Conservation (phyloP, 1,284 basidiomycete species). For the Ustilago loliicola region DNA sequence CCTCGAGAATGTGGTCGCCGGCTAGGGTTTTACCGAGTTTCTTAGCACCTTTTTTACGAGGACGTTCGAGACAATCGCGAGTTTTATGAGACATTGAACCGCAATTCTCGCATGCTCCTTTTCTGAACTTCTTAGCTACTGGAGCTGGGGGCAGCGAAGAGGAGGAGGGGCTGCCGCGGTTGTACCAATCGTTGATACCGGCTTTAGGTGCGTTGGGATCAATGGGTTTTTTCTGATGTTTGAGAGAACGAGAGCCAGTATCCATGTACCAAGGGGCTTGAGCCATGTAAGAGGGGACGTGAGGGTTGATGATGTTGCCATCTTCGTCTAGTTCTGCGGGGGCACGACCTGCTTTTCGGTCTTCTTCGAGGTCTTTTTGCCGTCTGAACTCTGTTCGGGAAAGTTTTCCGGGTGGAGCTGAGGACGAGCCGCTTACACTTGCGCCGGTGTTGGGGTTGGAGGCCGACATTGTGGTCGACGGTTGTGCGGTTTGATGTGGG, state of each 20-base stretch:
- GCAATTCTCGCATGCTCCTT: constrained; percentile 98
- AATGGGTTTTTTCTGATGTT: constrained; percentile 83
- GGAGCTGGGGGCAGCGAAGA: constrained; percentile 9
- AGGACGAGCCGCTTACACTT: constrained; percentile 41
- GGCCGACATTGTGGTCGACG: constrained; percentile 69
- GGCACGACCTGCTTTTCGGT: constrained; percentile 94
- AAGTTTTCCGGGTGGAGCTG: constrained; percentile 78
- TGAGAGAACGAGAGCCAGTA: constrained; percentile 84
- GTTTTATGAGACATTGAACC: constrained; percentile 94
- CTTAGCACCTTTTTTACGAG: constrained; percentile 94
- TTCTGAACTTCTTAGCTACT: constrained; percentile 91
- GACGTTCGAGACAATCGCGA: constrained; percentile 93
- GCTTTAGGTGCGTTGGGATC: constrained; percentile 77
- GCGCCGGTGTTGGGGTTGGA: constrained; percentile 10
- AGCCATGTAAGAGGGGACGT: constrained; percentile 81
- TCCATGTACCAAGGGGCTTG: constrained; percentile 99
- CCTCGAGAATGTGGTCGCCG: constrained; percentile 88
- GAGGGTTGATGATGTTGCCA: constrained; percentile 95
- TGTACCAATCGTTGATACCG: constrained; percentile 91
- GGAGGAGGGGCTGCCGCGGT: constrained; percentile 78
- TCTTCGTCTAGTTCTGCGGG: constrained; percentile 94
- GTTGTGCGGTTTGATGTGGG: too few species aligned
- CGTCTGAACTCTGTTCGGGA: constrained; percentile 92
- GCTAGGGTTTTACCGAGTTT: constrained; percentile 91
- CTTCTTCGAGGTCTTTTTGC: constrained; percentile 93